Evolutionary conservation across 139 green algal species (phyloP).

Genomic region (Mychonastes homosphaera): DNA sequence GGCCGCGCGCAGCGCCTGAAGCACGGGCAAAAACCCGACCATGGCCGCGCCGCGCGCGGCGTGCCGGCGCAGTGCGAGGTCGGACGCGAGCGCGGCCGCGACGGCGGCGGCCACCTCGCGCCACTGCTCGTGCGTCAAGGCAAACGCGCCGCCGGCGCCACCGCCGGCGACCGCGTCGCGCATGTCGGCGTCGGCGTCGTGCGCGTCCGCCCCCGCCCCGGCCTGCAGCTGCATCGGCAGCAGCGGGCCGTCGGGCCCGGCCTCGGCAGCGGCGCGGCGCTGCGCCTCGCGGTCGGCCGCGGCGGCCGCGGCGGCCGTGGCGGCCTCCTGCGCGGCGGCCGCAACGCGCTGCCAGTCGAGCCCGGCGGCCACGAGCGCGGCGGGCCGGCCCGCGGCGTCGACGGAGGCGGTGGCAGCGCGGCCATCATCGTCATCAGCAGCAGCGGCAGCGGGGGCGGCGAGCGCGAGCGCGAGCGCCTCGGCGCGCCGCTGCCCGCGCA

Average conservation of each 20-base stretch:
- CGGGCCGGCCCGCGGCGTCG: conserved; percentile 23
- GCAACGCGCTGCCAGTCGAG: conserved; percentile 24
- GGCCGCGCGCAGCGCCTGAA: conserved; percentile 8
- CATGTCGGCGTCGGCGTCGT: conserved; percentile 2
- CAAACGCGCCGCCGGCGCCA: not conserved
- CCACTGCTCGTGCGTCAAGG: conserved; percentile 8
- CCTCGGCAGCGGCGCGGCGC: not conserved
- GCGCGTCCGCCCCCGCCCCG: not conserved
- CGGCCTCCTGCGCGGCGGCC: conserved; percentile 12
- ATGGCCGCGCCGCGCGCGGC: conserved; percentile 38
- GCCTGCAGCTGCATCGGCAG: not conserved
- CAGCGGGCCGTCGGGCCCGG: not conserved
- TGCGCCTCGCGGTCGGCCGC: not conserved
- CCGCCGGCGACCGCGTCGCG: not conserved
- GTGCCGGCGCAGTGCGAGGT: conserved; percentile 24
- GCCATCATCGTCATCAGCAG: conserved; percentile 16
- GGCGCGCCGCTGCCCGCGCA: conserved; percentile 16
- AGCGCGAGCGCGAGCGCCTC: conserved; percentile 16
- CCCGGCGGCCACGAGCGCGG: conserved; percentile 17
- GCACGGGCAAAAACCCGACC: conserved; percentile 21
- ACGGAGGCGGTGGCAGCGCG: no score
- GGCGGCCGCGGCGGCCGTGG: not conserved
- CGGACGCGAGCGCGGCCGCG: conserved; percentile 27
- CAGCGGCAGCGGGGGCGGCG: conserved; percentile 15
- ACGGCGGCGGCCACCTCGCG: conserved; percentile 22